Evolutionary conservation across 2,329 filamentous ascomycete genomes (phyloP), one percentile per base, ranked within the genome.

Genomic region (Talaromyces atroroseus): DNA sequence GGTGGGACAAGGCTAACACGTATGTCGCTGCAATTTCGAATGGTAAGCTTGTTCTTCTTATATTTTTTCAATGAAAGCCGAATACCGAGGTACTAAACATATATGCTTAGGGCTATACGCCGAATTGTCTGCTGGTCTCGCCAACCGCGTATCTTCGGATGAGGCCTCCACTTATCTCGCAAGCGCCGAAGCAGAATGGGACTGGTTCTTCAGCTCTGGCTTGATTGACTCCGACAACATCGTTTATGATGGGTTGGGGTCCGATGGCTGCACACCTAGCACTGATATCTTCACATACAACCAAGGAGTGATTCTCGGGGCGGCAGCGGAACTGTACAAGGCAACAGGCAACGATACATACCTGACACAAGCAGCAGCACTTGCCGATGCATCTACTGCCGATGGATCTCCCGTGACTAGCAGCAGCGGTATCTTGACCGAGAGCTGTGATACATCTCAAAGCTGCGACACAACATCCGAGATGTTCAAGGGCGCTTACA

Each of bases 401-500:
- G 55, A 69, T 45, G 50, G 50, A 12, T 57, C 54, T n/a, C 14
- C 45, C 5, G 26, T 59, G 21, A 56, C 54, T 12, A 56, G 48
- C 46, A 42, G 32, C 16, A 71, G 76, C 54, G 78, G 77, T 2
- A 73, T 82, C 48, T 68, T 84, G 5, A 73, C 72, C 56, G 80
- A 83, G 59, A 56, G 64, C 44, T 82, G 80, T 62, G 80, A 82
- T 61, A 71, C 74, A 3, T 66, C 71, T 57, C 77, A 72, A 58
- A 73, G 71, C 18, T 59, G 58, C 20, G 78, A 45, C 21, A 51
- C 46, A 4, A 56, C 82, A 53, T 78, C 76, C 5, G 74, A 80
- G 49, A 82, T 86, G 65, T 89, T 88, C 78, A 88, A 88, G 67
- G 86, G 86, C 16, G 73, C 88, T 46, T 87, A 88, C 60, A 74